phyloP scores from a whole-genome alignment of 305 asterid species.

The Fraxinus ornus region DNA sequence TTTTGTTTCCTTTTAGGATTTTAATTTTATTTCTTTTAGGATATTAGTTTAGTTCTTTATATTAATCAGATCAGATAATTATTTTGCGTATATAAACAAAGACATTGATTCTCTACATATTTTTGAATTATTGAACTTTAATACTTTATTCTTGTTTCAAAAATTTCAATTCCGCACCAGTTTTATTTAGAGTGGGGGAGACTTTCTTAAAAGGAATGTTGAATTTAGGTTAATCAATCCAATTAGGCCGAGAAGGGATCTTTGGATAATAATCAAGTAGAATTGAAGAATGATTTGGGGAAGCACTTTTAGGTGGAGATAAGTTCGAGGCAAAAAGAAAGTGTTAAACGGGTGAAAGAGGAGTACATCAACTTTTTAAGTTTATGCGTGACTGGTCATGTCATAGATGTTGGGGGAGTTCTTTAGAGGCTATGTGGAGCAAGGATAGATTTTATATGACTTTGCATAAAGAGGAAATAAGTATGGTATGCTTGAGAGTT shows the following conservation, averaged over 20 bases:
- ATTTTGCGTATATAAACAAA: background rate
- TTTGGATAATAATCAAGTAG: background rate
- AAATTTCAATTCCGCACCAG: background rate
- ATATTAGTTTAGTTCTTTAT: background rate
- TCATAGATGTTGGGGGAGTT: background rate
- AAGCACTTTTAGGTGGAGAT: background rate
- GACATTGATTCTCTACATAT: background rate
- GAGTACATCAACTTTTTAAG: background rate
- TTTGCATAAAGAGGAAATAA: background rate
- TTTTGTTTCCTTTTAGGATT: background rate
- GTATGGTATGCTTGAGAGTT: background rate
- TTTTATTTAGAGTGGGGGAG: background rate
- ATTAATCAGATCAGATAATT: background rate
- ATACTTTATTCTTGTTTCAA: background rate
- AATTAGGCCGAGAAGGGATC: background rate
- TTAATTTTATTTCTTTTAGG: too few relatives aligned
- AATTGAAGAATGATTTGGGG: background rate
- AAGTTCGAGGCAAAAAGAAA: background rate
- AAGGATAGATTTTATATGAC: background rate
- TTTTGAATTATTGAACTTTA: background rate
- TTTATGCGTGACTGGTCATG: background rate
- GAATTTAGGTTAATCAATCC: background rate
- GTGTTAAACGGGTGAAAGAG: background rate
- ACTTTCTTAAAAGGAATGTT: background rate
- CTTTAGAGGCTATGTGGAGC: background rate